Evolutionary conservation across 2,329 filamentous ascomycete genomes (phyloP).

Genomic region (Fragosphaeria purpurea): DNA sequence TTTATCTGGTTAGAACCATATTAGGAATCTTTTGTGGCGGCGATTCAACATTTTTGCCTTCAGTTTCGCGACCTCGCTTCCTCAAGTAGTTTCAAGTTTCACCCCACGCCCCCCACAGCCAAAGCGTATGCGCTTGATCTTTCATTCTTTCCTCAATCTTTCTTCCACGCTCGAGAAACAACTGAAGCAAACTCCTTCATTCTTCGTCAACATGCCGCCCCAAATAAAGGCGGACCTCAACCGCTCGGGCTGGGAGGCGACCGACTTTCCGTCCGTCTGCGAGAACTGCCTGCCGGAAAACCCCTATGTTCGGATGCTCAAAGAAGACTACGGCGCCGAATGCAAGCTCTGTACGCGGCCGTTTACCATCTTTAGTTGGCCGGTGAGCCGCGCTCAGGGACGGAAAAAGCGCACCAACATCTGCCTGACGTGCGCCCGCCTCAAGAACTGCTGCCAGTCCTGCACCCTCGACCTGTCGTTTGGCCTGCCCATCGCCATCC

Average conservation of each 20-base stretch:
- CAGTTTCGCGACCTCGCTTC: neutral
- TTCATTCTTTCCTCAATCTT: no score
- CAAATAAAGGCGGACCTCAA: conserved; percentile 97
- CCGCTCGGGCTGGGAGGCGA: conserved; percentile 90
- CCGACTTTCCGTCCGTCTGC: conserved; percentile 78
- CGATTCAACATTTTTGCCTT: no score
- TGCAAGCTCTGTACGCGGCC: conserved; percentile 86
- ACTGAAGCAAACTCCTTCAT: no score
- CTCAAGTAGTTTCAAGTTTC: neutral
- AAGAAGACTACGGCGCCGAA: conserved; percentile 87
- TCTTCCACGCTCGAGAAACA: no score
- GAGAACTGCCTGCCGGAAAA: conserved; percentile 94
- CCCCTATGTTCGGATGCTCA: conserved; percentile 97
- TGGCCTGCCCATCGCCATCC: conserved; percentile 84
- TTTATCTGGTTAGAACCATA: neutral
- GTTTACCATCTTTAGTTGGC: conserved; percentile 94
- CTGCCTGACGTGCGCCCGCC: conserved; percentile 87
- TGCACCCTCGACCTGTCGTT: conserved; percentile 98
- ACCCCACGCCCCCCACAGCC: no score
- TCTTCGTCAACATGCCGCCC: conserved; percentile 49
- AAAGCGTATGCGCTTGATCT: no score
- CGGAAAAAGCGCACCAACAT: conserved; percentile 92
- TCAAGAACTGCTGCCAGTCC: conserved; percentile 98
- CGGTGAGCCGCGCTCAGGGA: conserved; percentile 74
- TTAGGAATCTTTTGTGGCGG: no score